These are phyloP conservation scores for Fagus sylvatica DNA, from an alignment of 306 rosid species.

Conservation along the genomic window DNA sequence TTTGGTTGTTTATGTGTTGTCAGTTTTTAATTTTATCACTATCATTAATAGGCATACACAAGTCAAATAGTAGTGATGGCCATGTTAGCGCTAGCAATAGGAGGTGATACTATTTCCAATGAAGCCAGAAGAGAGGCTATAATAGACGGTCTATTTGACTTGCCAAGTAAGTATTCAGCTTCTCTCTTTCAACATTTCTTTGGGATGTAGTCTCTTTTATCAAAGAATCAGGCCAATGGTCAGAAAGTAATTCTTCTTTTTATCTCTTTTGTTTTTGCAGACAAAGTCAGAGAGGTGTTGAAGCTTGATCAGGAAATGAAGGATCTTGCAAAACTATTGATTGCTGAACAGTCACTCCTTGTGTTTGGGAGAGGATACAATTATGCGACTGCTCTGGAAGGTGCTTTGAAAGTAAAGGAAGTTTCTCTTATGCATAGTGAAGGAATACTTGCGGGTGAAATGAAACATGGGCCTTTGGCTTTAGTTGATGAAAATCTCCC, in stretches of 20 bases:
- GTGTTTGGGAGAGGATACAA: constrained; percentile 96
- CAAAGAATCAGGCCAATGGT: constrained; percentile 8
- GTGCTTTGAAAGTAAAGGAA: constrained; percentile 98
- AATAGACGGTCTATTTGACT: constrained; percentile 80
- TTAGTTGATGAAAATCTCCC: constrained; percentile 96
- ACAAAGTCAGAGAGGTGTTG: constrained; percentile 86
- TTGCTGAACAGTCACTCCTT: constrained; percentile 96
- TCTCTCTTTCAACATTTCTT: constrained; percentile 13
- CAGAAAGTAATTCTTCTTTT: constrained; percentile 20
- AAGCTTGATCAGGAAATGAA: constrained; percentile 87
- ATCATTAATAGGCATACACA: constrained; percentile 75
- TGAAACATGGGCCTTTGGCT: constrained; percentile 99
- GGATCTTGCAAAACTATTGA: constrained; percentile 78
- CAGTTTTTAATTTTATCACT: constrained; percentile 13
- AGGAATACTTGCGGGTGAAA: constrained; percentile 99
- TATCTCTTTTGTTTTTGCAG: constrained; percentile 40
- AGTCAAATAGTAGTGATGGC: constrained; percentile 99
- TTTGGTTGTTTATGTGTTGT: constrained; percentile 19
- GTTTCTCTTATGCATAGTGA: constrained; percentile 98
- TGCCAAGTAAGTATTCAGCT: constrained; percentile 73
- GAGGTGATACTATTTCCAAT: constrained; percentile 86
- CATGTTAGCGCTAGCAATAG: constrained; percentile 92
- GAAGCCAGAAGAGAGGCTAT: constrained; percentile 84
- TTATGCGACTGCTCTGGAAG: constrained; percentile 95
- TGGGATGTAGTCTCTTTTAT: constrained; percentile 11